Evolutionary conservation across 805 yeast genomes (phyloP).

Genomic region (Candida cerambycidarum): DNA sequence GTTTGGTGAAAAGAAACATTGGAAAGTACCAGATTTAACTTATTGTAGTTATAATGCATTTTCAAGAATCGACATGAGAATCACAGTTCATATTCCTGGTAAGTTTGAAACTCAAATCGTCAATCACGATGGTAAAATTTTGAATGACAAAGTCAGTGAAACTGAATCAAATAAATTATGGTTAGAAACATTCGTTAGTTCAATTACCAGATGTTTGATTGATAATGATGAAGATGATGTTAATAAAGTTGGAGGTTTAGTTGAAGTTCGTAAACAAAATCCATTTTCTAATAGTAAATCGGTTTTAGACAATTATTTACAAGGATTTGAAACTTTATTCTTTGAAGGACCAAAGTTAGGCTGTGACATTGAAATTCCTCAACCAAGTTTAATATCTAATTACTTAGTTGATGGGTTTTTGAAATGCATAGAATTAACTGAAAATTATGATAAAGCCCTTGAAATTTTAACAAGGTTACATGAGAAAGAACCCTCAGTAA

Average conservation of each 20-base stretch:
- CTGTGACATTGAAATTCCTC: conserved; percentile 62
- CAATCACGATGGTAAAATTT: conserved; percentile 51
- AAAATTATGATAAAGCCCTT: conserved; percentile 59
- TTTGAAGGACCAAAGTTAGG: conserved; percentile 68
- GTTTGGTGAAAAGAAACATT: conserved; percentile 74
- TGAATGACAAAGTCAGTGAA: conserved; percentile 49
- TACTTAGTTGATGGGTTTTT: conserved; percentile 75
- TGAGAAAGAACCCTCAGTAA: conserved; percentile 54
- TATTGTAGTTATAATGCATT: conserved; percentile 65
- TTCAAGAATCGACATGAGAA: conserved; percentile 66
- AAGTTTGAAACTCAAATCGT: conserved; percentile 57
- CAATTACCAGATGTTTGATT: conserved; percentile 72
- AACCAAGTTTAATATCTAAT: conserved; percentile 62
- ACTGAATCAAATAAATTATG: conserved; percentile 61
- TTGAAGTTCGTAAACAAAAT: conserved; percentile 79
- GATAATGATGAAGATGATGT: conserved; percentile 70
- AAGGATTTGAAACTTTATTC: conserved; percentile 66
- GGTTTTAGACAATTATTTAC: conserved; percentile 48
- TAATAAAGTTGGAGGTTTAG: conserved; percentile 55
- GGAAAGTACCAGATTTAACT: conserved; percentile 69
- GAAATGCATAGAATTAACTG: conserved; percentile 62
- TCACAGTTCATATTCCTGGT: conserved; percentile 75
- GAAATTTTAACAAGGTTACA: conserved; percentile 56
- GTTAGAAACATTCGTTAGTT: conserved; percentile 60
- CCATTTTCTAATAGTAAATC: conserved; percentile 56